A percentile compares a stretch with the other conserved stretches of the same genome.
These are phyloP conservation scores for Phaffomyces opuntiae DNA, from an alignment of 805 yeast species.

Conservation along the genomic window DNA sequence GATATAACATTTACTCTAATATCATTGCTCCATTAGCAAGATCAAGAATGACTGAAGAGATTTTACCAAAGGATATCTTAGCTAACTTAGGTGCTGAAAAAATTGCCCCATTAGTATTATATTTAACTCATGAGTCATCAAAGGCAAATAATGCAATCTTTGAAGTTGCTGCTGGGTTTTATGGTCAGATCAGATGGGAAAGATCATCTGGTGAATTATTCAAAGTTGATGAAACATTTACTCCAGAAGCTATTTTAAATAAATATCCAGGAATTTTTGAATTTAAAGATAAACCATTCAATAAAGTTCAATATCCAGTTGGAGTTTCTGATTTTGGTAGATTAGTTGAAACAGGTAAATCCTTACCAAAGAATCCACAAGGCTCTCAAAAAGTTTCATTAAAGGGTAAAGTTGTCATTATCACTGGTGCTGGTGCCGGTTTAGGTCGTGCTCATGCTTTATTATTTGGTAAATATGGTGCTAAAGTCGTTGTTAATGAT, in stretches of 20 bases:
- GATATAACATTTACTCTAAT: slow-evolving; percentile 76
- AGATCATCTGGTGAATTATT: slow-evolving; percentile 81
- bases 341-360: slow-evolving; percentile 45
- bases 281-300: slow-evolving; percentile 52
- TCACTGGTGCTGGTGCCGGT: slow-evolving; percentile 95
- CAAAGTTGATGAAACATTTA: slow-evolving; percentile 68
- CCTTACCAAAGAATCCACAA: slow-evolving; percentile 52
- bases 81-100: slow-evolving; percentile 79
- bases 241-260: slow-evolving; percentile 77
- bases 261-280: slow-evolving; percentile 57
- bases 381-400: slow-evolving; percentile 52
- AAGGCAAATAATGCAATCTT: slow-evolving; percentile 67
- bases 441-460: slow-evolving; percentile 87
- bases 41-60: slow-evolving; percentile 91
- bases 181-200: slow-evolving; percentile 91
- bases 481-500: slow-evolving; percentile 91
- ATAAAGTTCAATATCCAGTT: slow-evolving; percentile 57
- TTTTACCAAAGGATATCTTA: slow-evolving; percentile 80
- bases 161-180: slow-evolving; percentile 93
- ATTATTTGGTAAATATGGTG: slow-evolving; percentile 83
- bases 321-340: slow-evolving; percentile 65
- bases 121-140: slow-evolving; percentile 59
- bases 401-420: slow-evolving; percentile 77
- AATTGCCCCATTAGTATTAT: slow-evolving; percentile 86
- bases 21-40: slow-evolving; percentile 93